Evolutionary conservation across 768 basidiomycete species (phyloP), one percentile per base, ranked within the genome.

Genomic region (Tulasnella sp.): DNA sequence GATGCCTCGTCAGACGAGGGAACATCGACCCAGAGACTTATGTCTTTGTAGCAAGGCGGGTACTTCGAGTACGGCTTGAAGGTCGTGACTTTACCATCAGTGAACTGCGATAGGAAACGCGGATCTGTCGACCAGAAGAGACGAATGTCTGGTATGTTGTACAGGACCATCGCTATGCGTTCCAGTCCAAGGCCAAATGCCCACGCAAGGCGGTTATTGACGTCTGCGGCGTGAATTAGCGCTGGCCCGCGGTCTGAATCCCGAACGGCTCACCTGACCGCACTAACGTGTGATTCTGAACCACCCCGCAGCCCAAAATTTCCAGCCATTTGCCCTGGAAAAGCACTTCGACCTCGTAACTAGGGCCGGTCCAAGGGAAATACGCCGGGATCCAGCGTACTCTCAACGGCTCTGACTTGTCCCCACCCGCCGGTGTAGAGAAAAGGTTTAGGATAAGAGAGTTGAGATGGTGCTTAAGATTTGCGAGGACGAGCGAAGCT

Each of bases 341-440:
- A 84, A 96, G 92, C 5, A 99, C 96, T 83, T 99, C 98, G 57
- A 99, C 96, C 83, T 99, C 97, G 83, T 94, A 99, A 83, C 96
- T 98, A 11, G 98, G 98, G 79, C 91, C 93, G 77, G 98, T 99
- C 87, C 97, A 99, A 1, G 98, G 98, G 85, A 99, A 99, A 82
- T 93, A 94, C 2, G 97, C 95, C 83, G 98, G 95, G 80, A 99
- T 98, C 98, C 98, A 99, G 29, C 98, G 87, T 37, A 99, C 92
- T 80, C 89, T 87, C 79, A 99, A 86, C 35, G 98, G 96, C 48
- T 88, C 86, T 23, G 86, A 86, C 29, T 81, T 80, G 42, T 77
- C 79, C 18, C 77, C 73, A 44, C 55, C 81, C 15, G 86, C 88
- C 23, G 86, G 86, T 15, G 83, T 86, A 11, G 86, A 87, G 5